These are phyloP conservation scores for Pistacia vera DNA, from an alignment of 345 rosid genomes.

Conservation along the genomic window DNA sequence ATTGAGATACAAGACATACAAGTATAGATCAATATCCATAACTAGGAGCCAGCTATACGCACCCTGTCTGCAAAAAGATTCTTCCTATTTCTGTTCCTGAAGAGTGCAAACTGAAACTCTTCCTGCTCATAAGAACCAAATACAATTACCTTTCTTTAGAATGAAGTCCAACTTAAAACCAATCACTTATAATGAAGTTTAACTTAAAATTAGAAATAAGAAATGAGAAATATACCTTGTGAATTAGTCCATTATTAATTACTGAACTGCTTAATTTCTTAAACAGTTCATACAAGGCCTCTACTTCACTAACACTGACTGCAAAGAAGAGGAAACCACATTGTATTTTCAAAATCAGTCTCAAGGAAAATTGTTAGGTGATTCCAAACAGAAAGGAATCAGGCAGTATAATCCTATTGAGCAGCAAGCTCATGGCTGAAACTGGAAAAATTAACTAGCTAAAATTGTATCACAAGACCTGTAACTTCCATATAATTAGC, in stretches of 20 bases:
- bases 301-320: slow-evolving; percentile 83
- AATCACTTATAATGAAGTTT: no score
- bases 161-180: no score
- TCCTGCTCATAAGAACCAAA: slow-evolving; percentile 50
- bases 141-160: neutral
- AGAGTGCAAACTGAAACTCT: slow-evolving; percentile 91
- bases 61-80: slow-evolving; percentile 97
- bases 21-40: neutral
- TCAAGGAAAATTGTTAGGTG: neutral
- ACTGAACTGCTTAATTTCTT: slow-evolving; percentile 89
- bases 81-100: slow-evolving; percentile 66
- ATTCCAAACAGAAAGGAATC: neutral
- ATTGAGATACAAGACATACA: neutral
- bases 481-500: neutral
- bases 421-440: neutral
- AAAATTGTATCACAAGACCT: neutral
- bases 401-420: neutral
- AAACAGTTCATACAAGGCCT: slow-evolving; percentile 73
- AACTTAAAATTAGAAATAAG: neutral
- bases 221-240: slow-evolving; percentile 54
- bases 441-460: neutral
- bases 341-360: slow-evolving; percentile 3
- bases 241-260: slow-evolving; percentile 77
- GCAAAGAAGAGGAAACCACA: slow-evolving; percentile 13
- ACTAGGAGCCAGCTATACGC: slow-evolving; percentile 3